Conservation (phyloP, 345 rosid species). For the Cardamine resedifolia region DNA sequence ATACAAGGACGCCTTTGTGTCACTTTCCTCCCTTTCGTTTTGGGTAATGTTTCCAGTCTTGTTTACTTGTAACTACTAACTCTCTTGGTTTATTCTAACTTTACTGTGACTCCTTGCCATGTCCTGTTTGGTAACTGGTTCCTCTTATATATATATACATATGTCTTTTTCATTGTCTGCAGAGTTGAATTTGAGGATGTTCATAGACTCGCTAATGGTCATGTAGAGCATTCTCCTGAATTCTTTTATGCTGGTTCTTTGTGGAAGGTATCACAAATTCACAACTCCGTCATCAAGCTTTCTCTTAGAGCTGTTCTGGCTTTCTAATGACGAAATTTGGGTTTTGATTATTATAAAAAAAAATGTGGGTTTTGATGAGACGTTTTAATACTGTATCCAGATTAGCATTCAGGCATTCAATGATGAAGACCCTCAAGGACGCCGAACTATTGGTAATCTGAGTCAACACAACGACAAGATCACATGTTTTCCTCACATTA, state of each 20-base stretch:
- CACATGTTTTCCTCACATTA: background rate
- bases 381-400: constrained; percentile 43
- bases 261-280: constrained; percentile 78
- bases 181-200: constrained; percentile 93
- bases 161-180: constrained; percentile 1
- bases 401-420: constrained; percentile 93
- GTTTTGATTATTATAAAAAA: too few species aligned
- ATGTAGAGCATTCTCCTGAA: constrained; percentile 94
- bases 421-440: constrained; percentile 98
- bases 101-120: constrained; percentile 9
- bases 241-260: constrained; percentile 92
- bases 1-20: constrained; percentile 86
- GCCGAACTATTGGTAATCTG: constrained; percentile 76
- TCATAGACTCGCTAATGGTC: constrained; percentile 87
- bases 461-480: constrained; percentile 5
- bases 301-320: background rate
- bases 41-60: constrained; percentile 57
- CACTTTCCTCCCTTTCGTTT: constrained; percentile 99
- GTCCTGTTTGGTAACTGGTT: constrained; percentile 15
- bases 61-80: background rate
- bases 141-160: constrained; percentile 23
- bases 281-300: background rate
- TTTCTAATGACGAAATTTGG: constrained; percentile 1
- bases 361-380: constrained; percentile 26
- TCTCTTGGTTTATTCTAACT: constrained; percentile 2